These are phyloP conservation scores for Saccharomycopsis selenospora DNA, from an alignment of 805 yeast genomes.

Conservation along the genomic window DNA sequence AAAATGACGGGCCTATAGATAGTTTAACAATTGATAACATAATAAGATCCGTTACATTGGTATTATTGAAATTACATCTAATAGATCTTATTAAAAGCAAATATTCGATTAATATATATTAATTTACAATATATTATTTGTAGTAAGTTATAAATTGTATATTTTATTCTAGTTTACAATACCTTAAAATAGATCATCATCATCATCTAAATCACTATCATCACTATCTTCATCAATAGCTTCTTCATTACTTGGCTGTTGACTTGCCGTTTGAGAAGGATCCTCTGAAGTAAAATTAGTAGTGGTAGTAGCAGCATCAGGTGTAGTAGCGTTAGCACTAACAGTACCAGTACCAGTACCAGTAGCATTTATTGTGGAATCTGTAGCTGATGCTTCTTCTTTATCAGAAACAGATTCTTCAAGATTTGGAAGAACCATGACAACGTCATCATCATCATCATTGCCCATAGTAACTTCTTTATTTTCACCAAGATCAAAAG, in stretches of 20 bases:
- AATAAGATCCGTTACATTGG: too few relatives aligned
- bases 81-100: too few relatives aligned
- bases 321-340: neutral
- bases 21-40: too few relatives aligned
- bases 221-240: neutral
- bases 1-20: too few relatives aligned
- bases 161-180: too few relatives aligned
- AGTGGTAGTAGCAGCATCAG: neutral
- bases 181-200: too few relatives aligned
- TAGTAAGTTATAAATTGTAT: too few relatives aligned
- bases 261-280: neutral
- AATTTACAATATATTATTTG: too few relatives aligned
- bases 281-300: neutral
- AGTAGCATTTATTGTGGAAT: neutral
- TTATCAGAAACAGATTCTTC: neutral
- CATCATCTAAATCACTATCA: slow-evolving; percentile 1
- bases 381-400: neutral
- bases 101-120: too few relatives aligned
- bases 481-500: neutral
- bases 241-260: neutral
- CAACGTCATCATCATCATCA: neutral
- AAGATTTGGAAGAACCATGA: neutral
- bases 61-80: too few relatives aligned
- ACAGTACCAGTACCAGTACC: neutral
- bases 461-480: neutral